phyloP scores from a whole-genome alignment of 257 asterid genomes.

The Oldenlandia corymbosa region DNA sequence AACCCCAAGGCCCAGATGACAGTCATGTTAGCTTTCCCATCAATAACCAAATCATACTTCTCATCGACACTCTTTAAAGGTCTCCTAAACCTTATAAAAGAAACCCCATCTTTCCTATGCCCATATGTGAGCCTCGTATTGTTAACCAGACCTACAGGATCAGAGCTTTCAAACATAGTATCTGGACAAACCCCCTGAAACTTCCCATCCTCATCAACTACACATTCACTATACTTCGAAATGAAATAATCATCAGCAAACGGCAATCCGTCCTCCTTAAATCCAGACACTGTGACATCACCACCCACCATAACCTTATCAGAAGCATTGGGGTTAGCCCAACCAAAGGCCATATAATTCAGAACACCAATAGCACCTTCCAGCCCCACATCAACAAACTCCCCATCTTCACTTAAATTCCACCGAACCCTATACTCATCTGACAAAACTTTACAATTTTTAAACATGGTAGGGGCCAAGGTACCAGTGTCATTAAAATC shows the following conservation, averaged over 20 bases:
- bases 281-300: slow-evolving; percentile 78
- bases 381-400: slow-evolving; percentile 63
- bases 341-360: slow-evolving; percentile 89
- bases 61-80: slow-evolving; percentile 52
- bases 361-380: slow-evolving; percentile 69
- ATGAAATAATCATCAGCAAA: slow-evolving; percentile 80
- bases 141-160: slow-evolving; percentile 47
- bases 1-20: slow-evolving; percentile 93
- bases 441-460: slow-evolving; percentile 62
- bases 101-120: slow-evolving; percentile 88
- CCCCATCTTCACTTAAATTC: slow-evolving; percentile 45
- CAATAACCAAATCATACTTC: slow-evolving; percentile 50
- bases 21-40: slow-evolving; percentile 51
- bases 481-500: slow-evolving; percentile 16
- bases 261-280: slow-evolving; percentile 67
- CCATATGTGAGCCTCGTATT: slow-evolving; percentile 69
- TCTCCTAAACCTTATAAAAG: slow-evolving; percentile 75
- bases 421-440: slow-evolving; percentile 76
- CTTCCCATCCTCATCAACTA: slow-evolving; percentile 51
- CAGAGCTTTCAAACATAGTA: slow-evolving; percentile 38
- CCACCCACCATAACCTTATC: slow-evolving; percentile 77
- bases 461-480: slow-evolving; percentile 51
- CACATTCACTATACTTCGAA: slow-evolving; percentile 73
- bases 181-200: slow-evolving; percentile 92
- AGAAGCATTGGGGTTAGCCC: slow-evolving; percentile 75